A percentile compares a stretch with the other conserved stretches of the same genome.
phyloP scores from a whole-genome alignment of 225 moss, liverwort and hornwort species.

The Asterella californica region DNA sequence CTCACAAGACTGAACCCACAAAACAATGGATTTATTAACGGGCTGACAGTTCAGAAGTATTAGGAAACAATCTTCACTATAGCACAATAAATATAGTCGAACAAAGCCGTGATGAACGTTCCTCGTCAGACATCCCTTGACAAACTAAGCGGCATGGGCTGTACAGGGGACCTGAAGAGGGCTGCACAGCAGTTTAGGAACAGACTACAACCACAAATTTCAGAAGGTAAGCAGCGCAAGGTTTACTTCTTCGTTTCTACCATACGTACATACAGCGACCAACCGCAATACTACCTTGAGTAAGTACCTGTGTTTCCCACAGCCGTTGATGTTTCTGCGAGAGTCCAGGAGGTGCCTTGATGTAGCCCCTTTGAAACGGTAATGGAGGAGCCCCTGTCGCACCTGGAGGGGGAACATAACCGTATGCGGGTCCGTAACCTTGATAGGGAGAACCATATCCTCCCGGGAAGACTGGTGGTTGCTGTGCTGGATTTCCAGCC shows the following conservation, averaged over 20 bases:
- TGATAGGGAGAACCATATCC: conserved; percentile 23
- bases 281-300: not conserved
- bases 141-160: too few relatives aligned
- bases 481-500: conserved; percentile 18
- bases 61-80: not conserved
- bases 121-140: too few relatives aligned
- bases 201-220: too few relatives aligned
- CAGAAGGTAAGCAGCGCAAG: too few relatives aligned
- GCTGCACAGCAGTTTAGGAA: too few relatives aligned
- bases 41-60: not conserved
- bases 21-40: not conserved
- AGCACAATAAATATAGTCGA: too few relatives aligned
- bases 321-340: conserved; percentile 25
- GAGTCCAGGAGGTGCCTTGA: conserved; percentile 22
- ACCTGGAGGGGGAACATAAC: conserved; percentile 8
- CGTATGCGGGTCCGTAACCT: conserved; percentile 11
- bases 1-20: conserved; percentile 16
- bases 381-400: conserved; percentile 6
- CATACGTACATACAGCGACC: too few relatives aligned
- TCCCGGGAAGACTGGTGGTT: conserved; percentile 6
- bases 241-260: too few relatives aligned
- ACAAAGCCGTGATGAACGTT: too few relatives aligned
- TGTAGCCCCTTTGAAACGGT: conserved; percentile 17
- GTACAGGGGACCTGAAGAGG: too few relatives aligned
- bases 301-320: conserved; percentile 23